A percentile compares a stretch with the other conserved stretches of the same genome.
These are phyloP conservation scores for Dothideomycetes sp. DNA, from an alignment of 2,329 filamentous ascomycete genomes.

Conservation along the genomic window DNA sequence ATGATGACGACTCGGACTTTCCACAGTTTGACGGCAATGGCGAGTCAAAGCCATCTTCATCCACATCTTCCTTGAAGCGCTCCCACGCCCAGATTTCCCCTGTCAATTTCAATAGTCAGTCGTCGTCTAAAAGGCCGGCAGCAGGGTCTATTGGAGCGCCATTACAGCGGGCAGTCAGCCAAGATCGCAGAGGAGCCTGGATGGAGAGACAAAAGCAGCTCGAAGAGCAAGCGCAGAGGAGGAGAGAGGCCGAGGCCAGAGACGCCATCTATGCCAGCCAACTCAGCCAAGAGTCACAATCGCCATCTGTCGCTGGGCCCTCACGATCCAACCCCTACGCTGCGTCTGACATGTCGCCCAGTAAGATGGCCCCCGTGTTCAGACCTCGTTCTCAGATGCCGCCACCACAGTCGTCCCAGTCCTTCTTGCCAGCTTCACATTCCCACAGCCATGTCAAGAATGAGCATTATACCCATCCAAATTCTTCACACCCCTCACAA, in stretches of 20 bases:
- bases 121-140: constrained; percentile 11
- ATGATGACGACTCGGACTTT: neutral
- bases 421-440: neutral
- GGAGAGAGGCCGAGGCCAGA: constrained; percentile 16
- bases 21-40: neutral
- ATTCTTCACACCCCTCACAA: neutral
- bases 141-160: constrained; percentile 13
- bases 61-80: too few relatives aligned
- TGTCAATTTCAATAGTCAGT: neutral
- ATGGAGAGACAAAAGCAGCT: constrained; percentile 11
- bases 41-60: too few relatives aligned
- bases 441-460: neutral
- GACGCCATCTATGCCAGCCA: constrained; percentile 22
- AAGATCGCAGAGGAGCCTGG: constrained; percentile 3
- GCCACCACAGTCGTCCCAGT: constrained; percentile 6
- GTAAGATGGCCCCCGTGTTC: constrained; percentile 15
- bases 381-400: constrained; percentile 17
- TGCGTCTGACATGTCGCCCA: constrained; percentile 6
- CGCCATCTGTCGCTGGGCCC: constrained; percentile 7
- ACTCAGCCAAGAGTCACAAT: constrained; percentile 18
- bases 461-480: neutral
- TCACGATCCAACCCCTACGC: neutral
- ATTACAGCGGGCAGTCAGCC: constrained; percentile 14
- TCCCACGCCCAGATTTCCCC: too few relatives aligned
- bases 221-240: constrained; percentile 11